A percentile compares a stretch with the other conserved stretches of the same genome.
These are phyloP conservation scores for Hypoxylon lienhwacheense DNA, from an alignment of 495 filamentous ascomycete species.

Conservation along the genomic window DNA sequence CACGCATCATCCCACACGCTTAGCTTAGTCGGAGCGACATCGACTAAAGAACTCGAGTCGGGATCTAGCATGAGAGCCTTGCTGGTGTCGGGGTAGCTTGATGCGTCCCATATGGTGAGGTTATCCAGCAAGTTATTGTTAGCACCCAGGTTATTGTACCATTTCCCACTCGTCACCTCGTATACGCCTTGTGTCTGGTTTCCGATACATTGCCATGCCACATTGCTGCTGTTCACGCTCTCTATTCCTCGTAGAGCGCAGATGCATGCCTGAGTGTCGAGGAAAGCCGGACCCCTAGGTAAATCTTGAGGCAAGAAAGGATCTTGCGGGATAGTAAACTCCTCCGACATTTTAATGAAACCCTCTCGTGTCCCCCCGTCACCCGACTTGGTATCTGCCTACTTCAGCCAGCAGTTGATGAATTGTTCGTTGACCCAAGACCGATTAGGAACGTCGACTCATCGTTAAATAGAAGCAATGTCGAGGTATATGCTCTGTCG, in stretches of 20 bases:
- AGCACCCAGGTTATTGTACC: constrained; percentile 39
- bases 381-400: background rate
- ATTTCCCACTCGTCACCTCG: constrained; percentile 41
- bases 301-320: constrained; percentile 38
- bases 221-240: background rate
- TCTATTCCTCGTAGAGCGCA: constrained; percentile 38
- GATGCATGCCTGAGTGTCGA: constrained; percentile 45
- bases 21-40: constrained; percentile 2
- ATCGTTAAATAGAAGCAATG: too few relatives aligned
- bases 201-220: constrained; percentile 45
- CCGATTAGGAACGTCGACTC: too few relatives aligned
- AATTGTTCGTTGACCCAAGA: background rate
- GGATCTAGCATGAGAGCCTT: constrained; percentile 24
- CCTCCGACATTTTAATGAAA: constrained; percentile 3
- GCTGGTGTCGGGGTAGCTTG: constrained; percentile 32
- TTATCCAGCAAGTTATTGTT: constrained; percentile 12
- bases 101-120: constrained; percentile 35
- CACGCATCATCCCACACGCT: constrained; percentile 41
- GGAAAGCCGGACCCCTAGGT: constrained; percentile 39
- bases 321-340: constrained; percentile 29
- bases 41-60: constrained; percentile 12
- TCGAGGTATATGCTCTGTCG: too few relatives aligned
- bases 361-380: background rate
- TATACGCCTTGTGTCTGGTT: constrained; percentile 39
- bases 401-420: background rate